phyloP scores from a whole-genome alignment of 352 stramenopile species.

The Globisporangium heterothallicum region DNA sequence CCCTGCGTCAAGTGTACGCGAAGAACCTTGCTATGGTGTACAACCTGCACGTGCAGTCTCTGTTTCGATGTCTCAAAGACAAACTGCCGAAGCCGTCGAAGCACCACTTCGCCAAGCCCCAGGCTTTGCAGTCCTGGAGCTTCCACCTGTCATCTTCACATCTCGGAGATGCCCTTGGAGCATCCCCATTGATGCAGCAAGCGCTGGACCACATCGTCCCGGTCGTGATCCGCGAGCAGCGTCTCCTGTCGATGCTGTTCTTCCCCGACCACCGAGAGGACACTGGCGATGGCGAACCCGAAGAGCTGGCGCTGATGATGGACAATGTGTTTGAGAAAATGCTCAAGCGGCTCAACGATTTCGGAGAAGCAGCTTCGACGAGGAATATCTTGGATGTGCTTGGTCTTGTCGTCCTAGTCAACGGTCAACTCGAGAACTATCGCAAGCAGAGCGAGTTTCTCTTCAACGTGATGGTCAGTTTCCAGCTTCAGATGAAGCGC shows the following conservation, averaged over 20 bases:
- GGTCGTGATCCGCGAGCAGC: conserved; percentile 47
- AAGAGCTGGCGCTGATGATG: conserved; percentile 53
- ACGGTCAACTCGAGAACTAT: conserved; percentile 33
- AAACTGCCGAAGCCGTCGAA: conserved; percentile 48
- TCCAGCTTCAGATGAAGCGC: conserved; percentile 77
- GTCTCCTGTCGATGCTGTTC: conserved; percentile 35
- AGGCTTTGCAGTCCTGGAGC: conserved; percentile 59
- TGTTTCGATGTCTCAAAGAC: conserved; percentile 56
- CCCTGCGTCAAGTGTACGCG: conserved; percentile 43
- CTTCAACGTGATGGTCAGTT: conserved; percentile 65
- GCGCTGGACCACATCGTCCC: conserved; percentile 62
- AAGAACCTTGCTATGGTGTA: conserved; percentile 52
- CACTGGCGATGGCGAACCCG: conserved; percentile 16
- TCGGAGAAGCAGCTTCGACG: conserved; percentile 48
- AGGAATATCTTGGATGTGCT: conserved; percentile 67
- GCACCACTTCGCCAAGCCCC: conserved; percentile 48
- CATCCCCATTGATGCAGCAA: conserved; percentile 58
- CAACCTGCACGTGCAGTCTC: conserved; percentile 39
- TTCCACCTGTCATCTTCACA: conserved; percentile 60
- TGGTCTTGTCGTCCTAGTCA: conserved; percentile 48
- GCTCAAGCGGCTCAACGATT: conserved; percentile 63
- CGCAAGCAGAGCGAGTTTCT: conserved; percentile 55
- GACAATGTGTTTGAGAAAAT: conserved; percentile 70
- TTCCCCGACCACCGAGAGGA: conserved; percentile 28
- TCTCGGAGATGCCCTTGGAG: conserved; percentile 41